Percentiles rank a stretch among this genome's conserved stretches.
phyloP scores from a whole-genome alignment of 2,329 filamentous ascomycete genomes.

The Cladosporium sp. region DNA sequence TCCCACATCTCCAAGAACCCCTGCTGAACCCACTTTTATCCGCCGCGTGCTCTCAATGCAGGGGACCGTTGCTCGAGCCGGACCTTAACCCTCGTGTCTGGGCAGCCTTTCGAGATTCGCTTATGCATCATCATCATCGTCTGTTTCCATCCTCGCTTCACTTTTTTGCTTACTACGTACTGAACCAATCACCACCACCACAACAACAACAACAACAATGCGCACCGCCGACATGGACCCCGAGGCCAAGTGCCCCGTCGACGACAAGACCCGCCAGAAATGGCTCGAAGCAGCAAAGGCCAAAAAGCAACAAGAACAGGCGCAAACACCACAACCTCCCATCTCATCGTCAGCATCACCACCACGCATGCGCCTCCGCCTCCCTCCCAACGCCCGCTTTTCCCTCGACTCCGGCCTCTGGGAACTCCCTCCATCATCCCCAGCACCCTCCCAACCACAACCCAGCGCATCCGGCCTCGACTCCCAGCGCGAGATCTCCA shows the following conservation, averaged over 20 bases:
- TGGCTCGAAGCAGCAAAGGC: constrained; percentile 75
- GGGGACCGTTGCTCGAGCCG: not conserved
- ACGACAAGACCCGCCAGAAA: constrained; percentile 81
- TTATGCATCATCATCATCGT: not conserved
- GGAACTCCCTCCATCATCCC: constrained; percentile 21
- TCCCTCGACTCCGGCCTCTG: constrained; percentile 37
- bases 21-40: not conserved
- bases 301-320: constrained; percentile 31
- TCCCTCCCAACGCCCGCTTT: constrained; percentile 27
- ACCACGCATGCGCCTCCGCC: constrained; percentile 23
- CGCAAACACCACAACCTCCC: constrained; percentile 25
- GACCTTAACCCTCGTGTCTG: not conserved
- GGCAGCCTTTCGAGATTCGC: not conserved
- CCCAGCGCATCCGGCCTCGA: constrained; percentile 50
- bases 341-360: constrained; percentile 3
- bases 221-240: constrained; percentile 38
- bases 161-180: too few species aligned
- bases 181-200: not conserved
- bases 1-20: not conserved
- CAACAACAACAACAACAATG: constrained; percentile 24
- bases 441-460: constrained; percentile 35
- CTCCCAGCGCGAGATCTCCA: constrained; percentile 71
- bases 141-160: not conserved
- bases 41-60: not conserved
- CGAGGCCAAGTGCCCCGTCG: constrained; percentile 69